These are phyloP conservation scores for Kickxella alabastrina DNA, from an alignment of 192 early-diverging fungal species.

Conservation along the genomic window DNA sequence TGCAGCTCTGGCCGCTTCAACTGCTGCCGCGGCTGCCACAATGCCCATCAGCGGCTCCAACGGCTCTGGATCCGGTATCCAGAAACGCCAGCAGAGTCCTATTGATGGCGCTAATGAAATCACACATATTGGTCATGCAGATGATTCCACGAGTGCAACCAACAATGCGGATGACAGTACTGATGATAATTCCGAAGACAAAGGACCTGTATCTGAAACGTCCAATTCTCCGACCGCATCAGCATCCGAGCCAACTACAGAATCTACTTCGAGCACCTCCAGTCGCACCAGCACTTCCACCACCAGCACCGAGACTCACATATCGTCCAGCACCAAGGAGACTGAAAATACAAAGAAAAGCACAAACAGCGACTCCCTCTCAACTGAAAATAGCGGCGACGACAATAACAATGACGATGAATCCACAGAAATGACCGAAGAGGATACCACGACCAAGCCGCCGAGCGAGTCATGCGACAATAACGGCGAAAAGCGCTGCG, in stretches of 20 bases:
- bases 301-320: too few relatives aligned
- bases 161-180: too few relatives aligned
- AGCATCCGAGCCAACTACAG: neutral
- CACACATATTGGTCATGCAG: slow-evolving; percentile 7
- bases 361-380: neutral
- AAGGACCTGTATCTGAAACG: too few relatives aligned
- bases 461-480: slow-evolving; percentile 26
- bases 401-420: neutral
- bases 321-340: too few relatives aligned
- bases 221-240: neutral
- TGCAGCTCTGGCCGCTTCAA: slow-evolving; percentile 10
- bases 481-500: slow-evolving; percentile 23
- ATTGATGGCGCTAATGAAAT: too few relatives aligned
- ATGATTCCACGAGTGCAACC: too few relatives aligned
- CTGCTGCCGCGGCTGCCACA: slow-evolving; percentile 1
- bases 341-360: too few relatives aligned
- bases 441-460: slow-evolving; percentile 12
- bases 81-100: slow-evolving; percentile 9
- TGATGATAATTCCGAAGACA: too few relatives aligned
- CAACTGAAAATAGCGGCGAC: neutral
- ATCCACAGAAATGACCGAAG: neutral
- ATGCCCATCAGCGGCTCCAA: too few relatives aligned
- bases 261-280: neutral
- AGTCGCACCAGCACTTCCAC: too few relatives aligned
- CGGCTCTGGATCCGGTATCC: too few relatives aligned